Evolutionary conservation across 306 rosid genomes (phyloP), one percentile per base, ranked within the genome.

Genomic region (Dryas drummondii): DNA sequence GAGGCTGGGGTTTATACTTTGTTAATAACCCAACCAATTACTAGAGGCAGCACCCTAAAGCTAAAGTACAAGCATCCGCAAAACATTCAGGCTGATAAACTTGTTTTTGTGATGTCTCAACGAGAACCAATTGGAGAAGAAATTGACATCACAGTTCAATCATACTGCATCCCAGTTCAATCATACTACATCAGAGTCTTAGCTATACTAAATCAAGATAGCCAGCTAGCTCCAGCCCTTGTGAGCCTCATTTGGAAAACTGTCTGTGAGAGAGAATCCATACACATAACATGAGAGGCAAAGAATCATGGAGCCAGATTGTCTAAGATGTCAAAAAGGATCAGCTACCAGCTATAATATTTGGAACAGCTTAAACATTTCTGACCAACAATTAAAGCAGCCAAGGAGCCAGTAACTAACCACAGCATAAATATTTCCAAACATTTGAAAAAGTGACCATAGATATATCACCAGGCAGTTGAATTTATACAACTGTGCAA

Each of bases 271-370:
- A 41, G 0, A 40, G 49, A 63, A 63, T 10, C 27, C 0, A 63
- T 9, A 40, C 58, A 72, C 46, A 46, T 46, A 61, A 57, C 55
- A 9, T 47, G 76, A 9, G 46, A 57, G 55, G 55, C 76, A 72
- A 26, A 9, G 54, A 15, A 47, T 59, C n/a, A 47, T 47, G 58
- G 58, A 32, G 48, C 42, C 0, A 12, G 63, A 42, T 12, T 71
- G 52, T 42, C 50, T 54, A 19, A 17, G 64, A 17, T 6, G 7
- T 44, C 47, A 59, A 45, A 72, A 2, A 4, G 15, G 7, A 4
- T 41, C 22, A 32, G 32, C n/a, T 47, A n/a, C 53, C 22, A 32
- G 32, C n/a, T 47, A n/a, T 46, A 48, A 71, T 72, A 45, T 59
- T 37, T 72, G 12, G 5, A 1, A 32, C n/a, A 16, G 56, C 48